A percentile compares a stretch with the other conserved stretches of the same genome.
Evolutionary conservation across 192 early-diverging fungal genomes (phyloP).

Genomic region (Entomortierella lignicola): DNA sequence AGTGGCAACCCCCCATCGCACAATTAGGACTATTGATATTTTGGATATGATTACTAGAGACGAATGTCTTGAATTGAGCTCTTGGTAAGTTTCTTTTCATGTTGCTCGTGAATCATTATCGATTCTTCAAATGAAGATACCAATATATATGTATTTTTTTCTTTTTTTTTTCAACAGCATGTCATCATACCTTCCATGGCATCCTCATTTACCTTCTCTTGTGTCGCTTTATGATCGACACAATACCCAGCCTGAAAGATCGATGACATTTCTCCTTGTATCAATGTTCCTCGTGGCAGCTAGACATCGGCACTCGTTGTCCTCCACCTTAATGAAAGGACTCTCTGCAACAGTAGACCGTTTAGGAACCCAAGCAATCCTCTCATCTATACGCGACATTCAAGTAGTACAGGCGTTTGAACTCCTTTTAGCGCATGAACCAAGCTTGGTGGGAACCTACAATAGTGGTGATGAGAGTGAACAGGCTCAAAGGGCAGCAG

Average conservation of each 20-base stretch:
- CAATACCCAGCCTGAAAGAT: background rate
- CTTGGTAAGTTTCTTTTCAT: slow-evolving; percentile 5
- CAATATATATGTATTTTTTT: background rate
- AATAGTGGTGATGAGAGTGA: slow-evolving; percentile 5
- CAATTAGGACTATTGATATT: slow-evolving; percentile 6
- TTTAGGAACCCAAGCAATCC: slow-evolving; percentile 19
- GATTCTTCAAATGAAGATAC: too few species aligned
- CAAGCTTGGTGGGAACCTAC: slow-evolving; percentile 28
- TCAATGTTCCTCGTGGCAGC: slow-evolving; percentile 28
- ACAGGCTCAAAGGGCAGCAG: slow-evolving; percentile 14
- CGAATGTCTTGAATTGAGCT: slow-evolving; percentile 17
- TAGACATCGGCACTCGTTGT: slow-evolving; percentile 24
- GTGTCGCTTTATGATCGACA: slow-evolving; percentile 17
- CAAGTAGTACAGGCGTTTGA: slow-evolving; percentile 26
- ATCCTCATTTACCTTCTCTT: slow-evolving; percentile 28
- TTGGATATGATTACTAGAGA: slow-evolving; percentile 29
- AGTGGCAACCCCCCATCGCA: background rate
- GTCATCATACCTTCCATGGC: slow-evolving; percentile 26
- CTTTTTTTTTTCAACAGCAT: slow-evolving; percentile 5
- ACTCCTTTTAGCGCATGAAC: slow-evolving; percentile 33
- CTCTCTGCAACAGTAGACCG: slow-evolving; percentile 26
- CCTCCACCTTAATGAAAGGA: slow-evolving; percentile 13
- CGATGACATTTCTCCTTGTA: slow-evolving; percentile 20
- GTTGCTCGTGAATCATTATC: too few species aligned
- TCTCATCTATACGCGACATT: slow-evolving; percentile 13